Base-by-base conservation (phyloP, 164 flowering plant species). In the Aristolochia contorta region DNA sequence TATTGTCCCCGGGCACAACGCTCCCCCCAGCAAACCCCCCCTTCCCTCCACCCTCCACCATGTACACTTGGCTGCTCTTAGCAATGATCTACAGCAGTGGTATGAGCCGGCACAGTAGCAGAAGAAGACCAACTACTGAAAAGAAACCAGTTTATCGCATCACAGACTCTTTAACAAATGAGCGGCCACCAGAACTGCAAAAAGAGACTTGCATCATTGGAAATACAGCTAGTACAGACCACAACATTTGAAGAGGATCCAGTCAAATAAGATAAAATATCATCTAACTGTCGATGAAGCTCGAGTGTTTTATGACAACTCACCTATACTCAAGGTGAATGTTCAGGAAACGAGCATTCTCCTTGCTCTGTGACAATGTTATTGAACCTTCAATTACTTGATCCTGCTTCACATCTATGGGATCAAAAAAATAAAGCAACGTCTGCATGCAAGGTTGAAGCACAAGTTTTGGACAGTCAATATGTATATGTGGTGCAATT, bases 301-400 rank as follows among this genome's bases (percentile, higher is more conserved):
- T 2, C 5, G 30, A 27, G 2, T 2, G 30, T 27, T 27, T 27
- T 22, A 22, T 59, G 8, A 4, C 19, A 41, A 81, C 99, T 88
- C 63, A 91, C 97, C 88, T 57, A 57, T 91, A 94, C 70, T 87
- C 91, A 15, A 94, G 86, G 65, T 81, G 89, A 54, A 94, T 85
- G 72, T 88, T 86, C 85, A 94, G 79, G 72, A 90, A 94, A 25
- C 97, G 79, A 19, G 74, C 55, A 43, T 88, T 94, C 69, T 90
- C 96, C 72, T 76, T 88, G 86, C 96, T 90, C 64, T 91, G 97
- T 18, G 95, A 72, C 30, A 94, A 68, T 33, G 84, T 80, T 43
- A 84, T 69, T 47, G 89, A 85, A 64, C 99, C 97, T 72, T 94
- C 95, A 69, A 94, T 94, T 16, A 79, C 53, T 72, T 94, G 96